Evolutionary conservation across 768 basidiomycete genomes (phyloP), one percentile per base, ranked within the genome.

Genomic region (Termitomyces titanicus): DNA sequence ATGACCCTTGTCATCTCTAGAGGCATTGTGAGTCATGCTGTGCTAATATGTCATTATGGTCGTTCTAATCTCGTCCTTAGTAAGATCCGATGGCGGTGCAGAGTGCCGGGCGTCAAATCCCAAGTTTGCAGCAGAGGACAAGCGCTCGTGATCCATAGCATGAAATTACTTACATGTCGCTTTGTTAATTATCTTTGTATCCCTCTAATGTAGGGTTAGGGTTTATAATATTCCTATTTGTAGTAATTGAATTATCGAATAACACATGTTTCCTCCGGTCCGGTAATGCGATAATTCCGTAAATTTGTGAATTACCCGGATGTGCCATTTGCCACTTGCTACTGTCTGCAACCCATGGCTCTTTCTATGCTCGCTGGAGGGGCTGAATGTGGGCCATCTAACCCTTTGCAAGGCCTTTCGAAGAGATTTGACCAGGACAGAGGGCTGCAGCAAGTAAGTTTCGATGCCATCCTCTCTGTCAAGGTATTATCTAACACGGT

Each of bases 351-450:
- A 39, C 33, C 52, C 57, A 92, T 94, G 92, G 85, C 91, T 6
- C 76, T 94, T 27, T 86, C 91, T 47, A 80, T 90, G 78, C 85
- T 95, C 18, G 79, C 86, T 20, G 83, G 80, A 44, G 85, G 84
- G 39, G 77, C 89, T 1, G 91, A 93, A 42, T 96, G 93, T 61
- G 94, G 94, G 0, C 92, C 94, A 6, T 81, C 82, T 0, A 96
- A 94, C 67, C 84, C 92, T 11, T 70, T 96, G 17, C 89, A 92
- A 64, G 82, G 79, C 15, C 81, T 96, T 5, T 79, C 88, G 0
- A 94, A 94, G 65, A 78, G 81, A 43, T 86, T 93, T 58, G 89
- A 91, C 60, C 78, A 81, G 42, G 92, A 94, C 67, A 79, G 89
- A 63, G 89, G 89, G 9, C 64, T 82, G 2, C 89, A 91, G 67